Percentiles rank a stretch among this genome's conserved stretches.
Evolutionary conservation across 352 stramenopile genomes (phyloP).

Genomic region (Phytophthora pistaciae): DNA sequence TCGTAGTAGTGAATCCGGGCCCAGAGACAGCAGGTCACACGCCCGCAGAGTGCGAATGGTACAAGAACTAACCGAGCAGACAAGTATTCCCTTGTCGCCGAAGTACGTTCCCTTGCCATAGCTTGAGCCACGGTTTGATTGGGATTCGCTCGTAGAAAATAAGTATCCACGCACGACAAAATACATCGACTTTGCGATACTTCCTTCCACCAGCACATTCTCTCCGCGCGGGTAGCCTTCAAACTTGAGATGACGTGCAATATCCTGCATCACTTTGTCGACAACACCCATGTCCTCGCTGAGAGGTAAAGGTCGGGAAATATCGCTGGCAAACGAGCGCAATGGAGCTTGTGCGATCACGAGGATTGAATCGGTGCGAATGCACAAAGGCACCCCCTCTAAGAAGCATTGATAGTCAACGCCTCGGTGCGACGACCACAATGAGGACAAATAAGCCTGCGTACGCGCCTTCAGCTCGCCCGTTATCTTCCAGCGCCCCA

Average conservation of each 20-base stretch:
- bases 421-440: constrained; percentile 71
- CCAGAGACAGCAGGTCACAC: constrained; percentile 68
- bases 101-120: constrained; percentile 71
- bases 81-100: constrained; percentile 62
- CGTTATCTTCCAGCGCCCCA: constrained; percentile 59
- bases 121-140: constrained; percentile 29
- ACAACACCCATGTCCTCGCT: constrained; percentile 30
- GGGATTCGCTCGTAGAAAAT: constrained; percentile 39
- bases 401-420: constrained; percentile 71
- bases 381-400: constrained; percentile 53
- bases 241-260: constrained; percentile 60
- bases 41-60: constrained; percentile 60
- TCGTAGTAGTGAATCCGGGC: constrained; percentile 45
- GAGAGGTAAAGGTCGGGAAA: constrained; percentile 53
- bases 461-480: constrained; percentile 50
- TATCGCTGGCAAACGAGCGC: constrained; percentile 41
- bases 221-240: constrained; percentile 72
- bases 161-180: constrained; percentile 70
- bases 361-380: constrained; percentile 62
- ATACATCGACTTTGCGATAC: constrained; percentile 73
- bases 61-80: constrained; percentile 56
- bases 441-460: constrained; percentile 63
- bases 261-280: constrained; percentile 42
- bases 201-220: constrained; percentile 69
- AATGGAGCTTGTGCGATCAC: constrained; percentile 56